These are phyloP conservation scores for Chaetomium tenue DNA, from an alignment of 495 filamentous ascomycete genomes.

Conservation along the genomic window DNA sequence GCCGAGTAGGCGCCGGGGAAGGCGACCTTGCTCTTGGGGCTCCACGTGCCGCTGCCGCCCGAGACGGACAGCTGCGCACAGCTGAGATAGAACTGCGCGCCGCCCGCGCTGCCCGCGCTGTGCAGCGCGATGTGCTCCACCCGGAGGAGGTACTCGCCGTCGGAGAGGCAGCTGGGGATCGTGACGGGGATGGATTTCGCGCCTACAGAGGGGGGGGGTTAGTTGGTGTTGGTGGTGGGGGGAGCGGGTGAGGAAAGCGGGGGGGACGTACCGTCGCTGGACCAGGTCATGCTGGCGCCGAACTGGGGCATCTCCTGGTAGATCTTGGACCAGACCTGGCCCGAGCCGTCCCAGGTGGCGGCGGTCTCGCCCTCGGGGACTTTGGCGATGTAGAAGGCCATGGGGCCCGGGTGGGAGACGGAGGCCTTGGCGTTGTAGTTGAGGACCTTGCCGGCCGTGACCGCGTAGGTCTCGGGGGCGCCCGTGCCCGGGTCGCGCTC, in stretches of 20 bases:
- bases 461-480: conserved; percentile 40
- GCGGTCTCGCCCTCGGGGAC: conserved; percentile 48
- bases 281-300: conserved; percentile 45
- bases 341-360: conserved; percentile 49
- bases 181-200: conserved; percentile 41
- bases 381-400: conserved; percentile 56
- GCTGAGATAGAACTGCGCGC: conserved; percentile 57
- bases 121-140: conserved; percentile 59
- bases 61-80: conserved; percentile 47
- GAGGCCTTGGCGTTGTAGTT: conserved; percentile 46
- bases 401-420: conserved; percentile 53
- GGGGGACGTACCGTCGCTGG: conserved; percentile 38
- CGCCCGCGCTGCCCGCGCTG: conserved; percentile 41
- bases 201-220: conserved; percentile 17
- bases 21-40: conserved; percentile 39
- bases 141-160: conserved; percentile 59
- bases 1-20: conserved; percentile 47
- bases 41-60: conserved; percentile 41
- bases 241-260: not conserved
- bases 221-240: not conserved
- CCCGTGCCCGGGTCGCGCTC: conserved; percentile 42
- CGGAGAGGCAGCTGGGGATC: conserved; percentile 49
- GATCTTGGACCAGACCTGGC: conserved; percentile 55
- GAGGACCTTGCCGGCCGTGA: conserved; percentile 48
- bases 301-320: conserved; percentile 47